phyloP scores from a whole-genome alignment of 768 basidiomycete species.

The Termitomyces sp. region DNA sequence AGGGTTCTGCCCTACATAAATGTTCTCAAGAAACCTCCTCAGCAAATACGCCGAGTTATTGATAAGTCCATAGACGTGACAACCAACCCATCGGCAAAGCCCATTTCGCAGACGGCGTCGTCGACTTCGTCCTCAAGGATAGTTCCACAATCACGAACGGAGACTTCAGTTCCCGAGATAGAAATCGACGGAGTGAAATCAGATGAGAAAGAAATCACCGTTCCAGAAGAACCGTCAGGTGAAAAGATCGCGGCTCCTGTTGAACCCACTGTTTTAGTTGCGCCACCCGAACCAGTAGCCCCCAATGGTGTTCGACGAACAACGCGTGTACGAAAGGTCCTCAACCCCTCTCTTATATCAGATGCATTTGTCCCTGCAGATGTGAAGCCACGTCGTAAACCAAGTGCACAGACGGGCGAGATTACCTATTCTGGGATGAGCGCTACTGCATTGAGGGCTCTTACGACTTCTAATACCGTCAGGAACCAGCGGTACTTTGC shows the following conservation, averaged over 20 bases:
- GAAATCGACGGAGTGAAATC: background rate
- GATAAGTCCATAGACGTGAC: slow-evolving; percentile 9
- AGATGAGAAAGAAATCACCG: background rate
- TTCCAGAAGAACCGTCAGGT: background rate
- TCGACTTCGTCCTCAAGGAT: background rate
- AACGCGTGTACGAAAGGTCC: slow-evolving; percentile 46
- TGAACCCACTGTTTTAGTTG: slow-evolving; percentile 1
- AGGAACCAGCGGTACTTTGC: slow-evolving; percentile 68
- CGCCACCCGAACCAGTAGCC: slow-evolving; percentile 5
- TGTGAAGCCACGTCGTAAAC: slow-evolving; percentile 44
- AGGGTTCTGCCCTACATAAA: background rate
- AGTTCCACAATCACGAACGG: background rate
- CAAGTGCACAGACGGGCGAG: slow-evolving; percentile 28
- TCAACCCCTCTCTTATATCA: slow-evolving; percentile 27
- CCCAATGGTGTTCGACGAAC: slow-evolving; percentile 41
- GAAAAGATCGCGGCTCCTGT: background rate
- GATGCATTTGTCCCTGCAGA: slow-evolving; percentile 31
- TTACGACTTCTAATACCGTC: slow-evolving; percentile 71
- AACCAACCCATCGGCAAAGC: background rate
- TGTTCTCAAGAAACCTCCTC: slow-evolving; percentile 12
- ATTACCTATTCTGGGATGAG: slow-evolving; percentile 65
- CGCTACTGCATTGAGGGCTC: slow-evolving; percentile 61
- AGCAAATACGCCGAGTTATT: slow-evolving; percentile 21
- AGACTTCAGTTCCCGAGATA: background rate
- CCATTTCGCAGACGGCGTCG: background rate